Evolutionary conservation across 345 rosid species (phyloP).

Genomic region (Citrus australasica): DNA sequence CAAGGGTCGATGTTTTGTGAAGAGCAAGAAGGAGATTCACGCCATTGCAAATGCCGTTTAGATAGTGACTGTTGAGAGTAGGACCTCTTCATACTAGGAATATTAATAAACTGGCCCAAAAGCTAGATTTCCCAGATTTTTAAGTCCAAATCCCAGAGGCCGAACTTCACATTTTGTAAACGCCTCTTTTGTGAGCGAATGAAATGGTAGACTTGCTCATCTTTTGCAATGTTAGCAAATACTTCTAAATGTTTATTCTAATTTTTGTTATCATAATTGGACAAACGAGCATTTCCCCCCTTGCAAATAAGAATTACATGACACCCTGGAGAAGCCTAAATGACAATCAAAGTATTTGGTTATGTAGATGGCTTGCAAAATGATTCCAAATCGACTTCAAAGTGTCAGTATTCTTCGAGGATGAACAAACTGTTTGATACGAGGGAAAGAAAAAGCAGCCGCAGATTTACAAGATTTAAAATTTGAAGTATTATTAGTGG

Average conservation of each 20-base stretch:
- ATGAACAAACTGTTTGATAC: not conserved
- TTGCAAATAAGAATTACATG: not conserved
- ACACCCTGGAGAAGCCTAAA: not conserved
- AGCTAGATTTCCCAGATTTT: not conserved
- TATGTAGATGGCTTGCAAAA: too few species aligned
- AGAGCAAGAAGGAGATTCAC: constrained; percentile 45
- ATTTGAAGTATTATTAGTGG: not conserved
- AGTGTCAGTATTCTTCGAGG: not conserved
- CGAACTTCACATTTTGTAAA: too few species aligned
- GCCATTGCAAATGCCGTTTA: constrained; percentile 20
- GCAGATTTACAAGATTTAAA: not conserved
- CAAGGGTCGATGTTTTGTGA: constrained; percentile 33
- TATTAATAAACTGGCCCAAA: not conserved
- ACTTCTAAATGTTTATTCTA: not conserved
- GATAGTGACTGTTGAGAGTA: not conserved
- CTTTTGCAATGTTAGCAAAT: too few species aligned
- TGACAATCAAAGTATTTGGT: not conserved
- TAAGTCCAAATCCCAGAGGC: not conserved
- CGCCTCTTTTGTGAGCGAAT: too few species aligned
- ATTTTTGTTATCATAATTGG: not conserved
- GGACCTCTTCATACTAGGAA: too few species aligned
- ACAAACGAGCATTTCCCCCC: not conserved
- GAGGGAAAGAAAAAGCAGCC: not conserved
- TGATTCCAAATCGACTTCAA: too few species aligned
- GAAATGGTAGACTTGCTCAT: too few species aligned